Base-by-base conservation (phyloP, 192 early-diverging fungal species). In the Linderina pennispora region DNA sequence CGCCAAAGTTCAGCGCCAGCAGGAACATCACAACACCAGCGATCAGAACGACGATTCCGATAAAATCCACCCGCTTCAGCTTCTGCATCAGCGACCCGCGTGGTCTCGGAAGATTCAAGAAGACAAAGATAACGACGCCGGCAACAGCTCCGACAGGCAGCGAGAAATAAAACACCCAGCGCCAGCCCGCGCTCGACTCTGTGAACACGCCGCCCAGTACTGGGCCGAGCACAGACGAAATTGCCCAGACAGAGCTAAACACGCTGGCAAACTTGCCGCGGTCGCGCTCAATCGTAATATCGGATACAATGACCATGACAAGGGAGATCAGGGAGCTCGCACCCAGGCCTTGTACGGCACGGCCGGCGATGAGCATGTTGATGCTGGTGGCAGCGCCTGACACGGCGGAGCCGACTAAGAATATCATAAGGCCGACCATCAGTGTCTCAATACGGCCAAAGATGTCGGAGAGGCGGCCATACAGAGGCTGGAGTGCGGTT, bases 391-490 rank as follows among this genome's bases (percentile, higher is more conserved):
- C 76, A 18, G 64, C 71, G 25, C 75, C 77, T 16, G 62, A 53
- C 1, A 59, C 21, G 47, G 80, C 75, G 34, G 69, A 76, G 18
- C 75, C 74, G 9, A 68, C 26, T 14, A 77, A 56, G 38, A 80
- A 79, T 1, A 83, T 41, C 2, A 63, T 35, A 15, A 75, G 40
- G 16, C 76, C 78, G 26, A 77, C 66, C 3, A 81, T 44, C 26
- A 83, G 51, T 9, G 76, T 73, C 11, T 48, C 48, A 41, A 78
- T 75, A 32, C 82, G 79, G 26, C 84, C 92, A 75, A 91, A 91
- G 22, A 90, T 86, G 53, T 94, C 90, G 18, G 85, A 77, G n/a
- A 88, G 49, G 23, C 78, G 79, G 14, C 85, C 85, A 73, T 87
- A 91, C 17, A 89, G 49, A 8, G 88, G 86, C 50, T 86, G 79